Percentiles rank a stretch among this genome's conserved stretches.
Conservation (phyloP, 805 yeast genomes). For the Metschnikowia reukaufii region DNA sequence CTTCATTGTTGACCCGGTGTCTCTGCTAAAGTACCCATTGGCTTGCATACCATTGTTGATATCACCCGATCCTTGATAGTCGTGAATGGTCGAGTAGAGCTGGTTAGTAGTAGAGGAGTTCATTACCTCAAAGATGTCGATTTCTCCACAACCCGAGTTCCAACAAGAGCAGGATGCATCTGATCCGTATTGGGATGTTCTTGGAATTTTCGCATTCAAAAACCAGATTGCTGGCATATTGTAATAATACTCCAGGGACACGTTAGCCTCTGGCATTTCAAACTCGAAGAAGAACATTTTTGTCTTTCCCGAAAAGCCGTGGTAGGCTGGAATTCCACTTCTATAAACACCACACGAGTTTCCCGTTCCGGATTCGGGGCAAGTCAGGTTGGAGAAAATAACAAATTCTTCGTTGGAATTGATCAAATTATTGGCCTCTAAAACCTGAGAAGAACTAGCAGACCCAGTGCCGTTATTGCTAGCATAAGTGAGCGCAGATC, state of each 20-base stretch:
- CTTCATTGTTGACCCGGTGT: conserved; percentile 48
- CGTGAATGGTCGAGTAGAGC: conserved; percentile 69
- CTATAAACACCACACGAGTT: conserved; percentile 77
- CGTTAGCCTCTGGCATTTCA: conserved; percentile 58
- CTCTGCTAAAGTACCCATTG: conserved; percentile 57
- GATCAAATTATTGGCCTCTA: conserved; percentile 49
- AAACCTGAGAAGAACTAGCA: conserved; percentile 48
- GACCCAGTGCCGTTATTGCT: conserved; percentile 51
- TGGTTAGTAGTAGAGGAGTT: conserved; percentile 56
- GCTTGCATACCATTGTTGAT: conserved; percentile 60
- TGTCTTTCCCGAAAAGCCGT: conserved; percentile 64
- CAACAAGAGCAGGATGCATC: conserved; percentile 71
- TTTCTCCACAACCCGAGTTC: conserved; percentile 79
- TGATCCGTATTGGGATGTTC: conserved; percentile 69
- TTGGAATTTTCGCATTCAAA: conserved; percentile 67
- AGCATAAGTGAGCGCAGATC: conserved; percentile 66
- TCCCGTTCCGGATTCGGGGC: conserved; percentile 52
- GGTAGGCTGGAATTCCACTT: conserved; percentile 70
- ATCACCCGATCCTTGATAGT: conserved; percentile 68
- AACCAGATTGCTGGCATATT: conserved; percentile 80
- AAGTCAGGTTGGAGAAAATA: conserved; percentile 58
- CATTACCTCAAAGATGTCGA: conserved; percentile 73
- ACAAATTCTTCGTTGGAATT: conserved; percentile 59
- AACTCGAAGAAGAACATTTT: conserved; percentile 76
- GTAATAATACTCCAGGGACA: conserved; percentile 34